These are phyloP conservation scores for Dacryopinax primogenitus DNA, from an alignment of 768 basidiomycete species.

Conservation along the genomic window DNA sequence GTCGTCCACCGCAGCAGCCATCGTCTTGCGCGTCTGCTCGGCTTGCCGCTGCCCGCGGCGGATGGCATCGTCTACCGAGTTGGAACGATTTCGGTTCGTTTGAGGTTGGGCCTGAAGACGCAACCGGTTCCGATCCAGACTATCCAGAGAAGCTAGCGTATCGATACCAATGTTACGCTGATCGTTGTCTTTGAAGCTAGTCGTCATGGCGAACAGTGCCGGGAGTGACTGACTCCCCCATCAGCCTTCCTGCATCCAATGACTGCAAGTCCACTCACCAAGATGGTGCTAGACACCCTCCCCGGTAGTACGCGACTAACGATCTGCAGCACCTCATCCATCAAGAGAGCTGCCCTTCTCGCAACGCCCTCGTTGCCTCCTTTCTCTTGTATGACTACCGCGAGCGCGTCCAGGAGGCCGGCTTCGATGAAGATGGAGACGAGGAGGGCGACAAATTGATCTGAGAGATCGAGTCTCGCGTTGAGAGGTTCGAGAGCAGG, in stretches of 20 bases:
- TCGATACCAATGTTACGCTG: slow-evolving; percentile 73
- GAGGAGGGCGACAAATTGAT: slow-evolving; percentile 82
- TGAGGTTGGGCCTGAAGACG: slow-evolving; percentile 63
- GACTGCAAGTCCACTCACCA: slow-evolving; percentile 35
- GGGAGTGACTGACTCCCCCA: slow-evolving; percentile 52
- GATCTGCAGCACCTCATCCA: slow-evolving; percentile 83
- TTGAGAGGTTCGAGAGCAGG: not conserved
- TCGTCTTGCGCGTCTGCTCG: slow-evolving; percentile 77
- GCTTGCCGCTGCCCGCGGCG: slow-evolving; percentile 80
- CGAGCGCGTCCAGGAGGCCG: slow-evolving; percentile 78
- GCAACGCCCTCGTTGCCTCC: slow-evolving; percentile 28
- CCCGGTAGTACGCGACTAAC: slow-evolving; percentile 78
- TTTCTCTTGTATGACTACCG: slow-evolving; percentile 65
- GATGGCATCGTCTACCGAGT: slow-evolving; percentile 62
- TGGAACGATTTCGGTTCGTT: slow-evolving; percentile 34
- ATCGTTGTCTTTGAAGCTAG: slow-evolving; percentile 59
- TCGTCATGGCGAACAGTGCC: slow-evolving; percentile 66
- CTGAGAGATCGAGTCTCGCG: slow-evolving; percentile 59
- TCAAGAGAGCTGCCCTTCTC: slow-evolving; percentile 77
- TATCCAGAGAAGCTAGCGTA: slow-evolving; percentile 77
- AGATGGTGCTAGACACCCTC: slow-evolving; percentile 66
- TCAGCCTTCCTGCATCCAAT: not conserved
- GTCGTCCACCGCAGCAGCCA: slow-evolving; percentile 93
- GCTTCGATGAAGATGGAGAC: slow-evolving; percentile 74
- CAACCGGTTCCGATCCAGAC: slow-evolving; percentile 78